Conservation (phyloP, 352 stramenopile genomes). For the Discostella stelligera region DNA sequence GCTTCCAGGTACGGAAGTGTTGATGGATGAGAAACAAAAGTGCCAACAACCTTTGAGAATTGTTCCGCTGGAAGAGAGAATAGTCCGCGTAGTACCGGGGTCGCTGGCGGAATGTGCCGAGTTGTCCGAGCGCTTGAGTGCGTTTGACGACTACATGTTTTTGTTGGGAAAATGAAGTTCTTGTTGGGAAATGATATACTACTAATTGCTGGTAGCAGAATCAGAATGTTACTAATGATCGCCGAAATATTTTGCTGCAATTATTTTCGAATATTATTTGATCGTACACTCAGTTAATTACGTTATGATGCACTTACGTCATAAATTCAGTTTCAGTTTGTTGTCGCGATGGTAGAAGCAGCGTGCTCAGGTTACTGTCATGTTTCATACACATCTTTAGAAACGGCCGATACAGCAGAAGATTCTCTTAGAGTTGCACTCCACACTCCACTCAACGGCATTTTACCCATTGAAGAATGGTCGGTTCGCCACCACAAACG, state of each 20-base stretch:
- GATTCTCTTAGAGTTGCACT: too few species aligned
- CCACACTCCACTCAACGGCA: too few species aligned
- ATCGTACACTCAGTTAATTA: neutral
- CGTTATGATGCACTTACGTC: neutral
- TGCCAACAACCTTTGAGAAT: neutral
- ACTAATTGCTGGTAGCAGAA: too few species aligned
- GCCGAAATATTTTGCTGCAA: neutral
- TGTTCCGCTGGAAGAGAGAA: conserved; percentile 3
- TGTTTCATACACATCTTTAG: too few species aligned
- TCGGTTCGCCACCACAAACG: too few species aligned
- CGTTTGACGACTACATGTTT: conserved; percentile 9
- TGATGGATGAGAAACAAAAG: neutral
- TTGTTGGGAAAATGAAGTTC: conserved; percentile 2
- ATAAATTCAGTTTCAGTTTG: neutral
- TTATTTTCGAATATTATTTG: neutral
- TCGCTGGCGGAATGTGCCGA: conserved; percentile 1
- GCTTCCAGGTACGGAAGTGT: conserved; percentile 3
- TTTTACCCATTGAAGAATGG: too few species aligned
- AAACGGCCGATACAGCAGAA: too few species aligned
- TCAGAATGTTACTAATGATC: too few species aligned
- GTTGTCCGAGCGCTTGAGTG: conserved; percentile 1
- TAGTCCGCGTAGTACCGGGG: neutral
- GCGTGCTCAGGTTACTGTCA: too few species aligned
- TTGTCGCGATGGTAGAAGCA: neutral
- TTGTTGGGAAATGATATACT: neutral